Evolutionary conservation across 768 basidiomycete genomes (phyloP).

Genomic region (Suillus subalutaceus): DNA sequence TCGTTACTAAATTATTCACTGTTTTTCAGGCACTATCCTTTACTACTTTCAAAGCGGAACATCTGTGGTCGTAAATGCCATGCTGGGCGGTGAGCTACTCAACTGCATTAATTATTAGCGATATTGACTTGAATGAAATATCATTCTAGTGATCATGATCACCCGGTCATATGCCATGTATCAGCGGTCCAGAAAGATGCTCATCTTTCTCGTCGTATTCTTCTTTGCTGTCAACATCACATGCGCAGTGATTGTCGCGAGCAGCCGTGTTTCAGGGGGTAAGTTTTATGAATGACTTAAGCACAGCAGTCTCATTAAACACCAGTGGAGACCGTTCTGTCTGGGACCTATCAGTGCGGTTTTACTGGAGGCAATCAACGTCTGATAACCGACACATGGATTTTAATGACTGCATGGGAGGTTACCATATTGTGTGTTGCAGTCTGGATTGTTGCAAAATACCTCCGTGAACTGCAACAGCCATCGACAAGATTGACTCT

Average conservation of each 20-base stretch:
- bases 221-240: background rate
- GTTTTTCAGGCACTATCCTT: background rate
- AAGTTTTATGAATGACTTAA: background rate
- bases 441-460: background rate
- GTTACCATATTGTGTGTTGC: background rate
- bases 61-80: background rate
- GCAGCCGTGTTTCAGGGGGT: background rate
- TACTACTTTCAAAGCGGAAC: background rate
- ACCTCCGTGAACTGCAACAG: background rate
- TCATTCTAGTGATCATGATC: background rate
- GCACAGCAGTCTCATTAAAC: background rate
- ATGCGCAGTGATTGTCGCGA: background rate
- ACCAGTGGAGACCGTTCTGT: background rate
- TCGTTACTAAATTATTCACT: background rate
- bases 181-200: background rate
- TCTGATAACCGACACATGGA: background rate
- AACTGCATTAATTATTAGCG: background rate
- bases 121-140: background rate
- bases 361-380: background rate
- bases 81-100: background rate
- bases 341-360: background rate
- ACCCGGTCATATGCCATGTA: slow-evolving; percentile 1
- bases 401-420: background rate
- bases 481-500: background rate
- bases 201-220: background rate